Evolutionary conservation across 2,329 filamentous ascomycete genomes (phyloP), one percentile per base, ranked within the genome.

Genomic region (Dendrostoma leiphaemia): DNA sequence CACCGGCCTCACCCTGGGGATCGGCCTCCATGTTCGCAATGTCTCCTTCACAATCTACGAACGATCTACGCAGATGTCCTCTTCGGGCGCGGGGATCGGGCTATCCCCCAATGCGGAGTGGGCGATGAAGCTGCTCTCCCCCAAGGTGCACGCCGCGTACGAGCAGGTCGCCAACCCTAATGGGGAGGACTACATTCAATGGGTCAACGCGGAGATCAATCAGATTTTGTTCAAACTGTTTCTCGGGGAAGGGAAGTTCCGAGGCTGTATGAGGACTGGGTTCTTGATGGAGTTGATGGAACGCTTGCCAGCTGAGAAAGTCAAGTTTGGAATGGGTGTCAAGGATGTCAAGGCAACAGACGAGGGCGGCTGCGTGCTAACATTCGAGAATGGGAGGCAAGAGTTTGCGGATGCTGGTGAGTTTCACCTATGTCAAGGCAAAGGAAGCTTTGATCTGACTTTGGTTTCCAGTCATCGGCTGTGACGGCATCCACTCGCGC

Each of bases 401-500:
- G 66, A 63, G 13, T 57, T 60, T 44, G 65, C 69, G 6, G 70
- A 73, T 52, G 59, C 68, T 4, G 70, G 68, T 69, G 54, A 56
- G 61, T 44, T 6, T 32, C 15, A n/a, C n/a, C n/a, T n/a, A n/a
- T n/a, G n/a, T n/a, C n/a, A n/a, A n/a, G n/a, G n/a, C n/a, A n/a
- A n/a, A n/a, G n/a, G n/a, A n/a, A n/a, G n/a, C n/a, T n/a, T n/a
- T n/a, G 29, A 32, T 32, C 29, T 32, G 3, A 32, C 29, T 13
- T 15, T 21, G 6, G 12, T 13, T 19, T 12, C 43, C 58, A 66
- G 78, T 84, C 0, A 72, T 88, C 53, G 84, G 81, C 5, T 85
- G 82, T 63, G 85, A 88, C 65, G 85, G 85, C 0, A 84, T 88
- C 62, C 83, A 83, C 63, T 83, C 80, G 1, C 70, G 72, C 3